phyloP scores from a whole-genome alignment of 352 stramenopile species.

The Pythium phragmitis region DNA sequence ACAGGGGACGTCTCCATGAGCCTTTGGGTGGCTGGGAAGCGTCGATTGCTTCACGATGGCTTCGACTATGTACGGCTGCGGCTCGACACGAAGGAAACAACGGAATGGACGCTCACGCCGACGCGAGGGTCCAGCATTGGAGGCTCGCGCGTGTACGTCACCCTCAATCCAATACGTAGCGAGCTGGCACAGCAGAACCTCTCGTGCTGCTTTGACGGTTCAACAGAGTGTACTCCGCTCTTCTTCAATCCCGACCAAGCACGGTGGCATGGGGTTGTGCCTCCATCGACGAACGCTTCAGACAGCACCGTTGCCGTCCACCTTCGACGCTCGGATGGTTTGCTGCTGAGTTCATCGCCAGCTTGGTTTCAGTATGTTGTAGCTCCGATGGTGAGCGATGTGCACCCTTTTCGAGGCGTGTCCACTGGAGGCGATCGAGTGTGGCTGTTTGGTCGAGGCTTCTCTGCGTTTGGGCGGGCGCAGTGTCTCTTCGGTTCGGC shows the following conservation, averaged over 20 bases:
- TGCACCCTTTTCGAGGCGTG: neutral
- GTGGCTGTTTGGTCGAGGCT: constrained; percentile 18
- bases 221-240: constrained; percentile 2
- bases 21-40: constrained; percentile 13
- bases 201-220: constrained; percentile 18
- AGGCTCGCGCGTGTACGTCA: constrained; percentile 5
- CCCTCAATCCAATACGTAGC: neutral
- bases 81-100: neutral
- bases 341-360: neutral
- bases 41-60: neutral
- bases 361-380: constrained; percentile 21
- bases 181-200: neutral
- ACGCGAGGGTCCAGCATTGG: constrained; percentile 2
- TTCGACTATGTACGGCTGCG: neutral
- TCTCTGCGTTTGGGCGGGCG: constrained; percentile 10
- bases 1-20: constrained; percentile 1
- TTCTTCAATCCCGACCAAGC: neutral
- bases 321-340: neutral
- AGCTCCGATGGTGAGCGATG: neutral
- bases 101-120: constrained; percentile 5
- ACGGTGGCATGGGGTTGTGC: constrained; percentile 15
- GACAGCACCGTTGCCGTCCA: constrained; percentile 4
- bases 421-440: constrained; percentile 13
- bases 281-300: neutral
- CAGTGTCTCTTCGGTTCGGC: constrained; percentile 17